Conservation (phyloP, 495 filamentous ascomycete genomes). For the Tuber indicum region DNA sequence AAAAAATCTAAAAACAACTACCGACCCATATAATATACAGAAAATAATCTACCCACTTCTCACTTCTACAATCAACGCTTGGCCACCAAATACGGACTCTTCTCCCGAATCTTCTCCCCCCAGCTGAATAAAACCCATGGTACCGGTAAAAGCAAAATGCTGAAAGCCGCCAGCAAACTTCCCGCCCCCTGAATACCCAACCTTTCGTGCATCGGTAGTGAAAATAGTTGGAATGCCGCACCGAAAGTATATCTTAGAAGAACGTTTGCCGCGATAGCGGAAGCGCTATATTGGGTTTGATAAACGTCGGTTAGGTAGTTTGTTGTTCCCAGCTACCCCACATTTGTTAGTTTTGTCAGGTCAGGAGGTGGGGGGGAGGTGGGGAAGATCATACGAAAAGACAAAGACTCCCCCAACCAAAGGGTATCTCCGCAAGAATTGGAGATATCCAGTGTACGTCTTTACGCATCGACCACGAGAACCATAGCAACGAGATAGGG, state of each 20-base stretch:
- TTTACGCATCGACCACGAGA: conserved; percentile 46
- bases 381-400: conserved; percentile 48
- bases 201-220: conserved; percentile 49
- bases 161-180: conserved; percentile 53
- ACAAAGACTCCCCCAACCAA: conserved; percentile 61
- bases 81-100: conserved; percentile 44
- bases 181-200: conserved; percentile 56
- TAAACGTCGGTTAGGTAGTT: conserved; percentile 58
- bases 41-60: not conserved
- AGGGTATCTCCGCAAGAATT: conserved; percentile 51
- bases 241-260: conserved; percentile 57
- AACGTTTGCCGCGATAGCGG: conserved; percentile 57
- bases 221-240: conserved; percentile 57
- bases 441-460: conserved; percentile 46
- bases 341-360: not conserved
- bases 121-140: conserved; percentile 52
- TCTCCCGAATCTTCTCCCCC: conserved; percentile 46
- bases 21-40: not conserved
- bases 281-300: conserved; percentile 52
- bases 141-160: conserved; percentile 52
- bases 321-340: conserved; percentile 43
- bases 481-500: conserved; percentile 47
- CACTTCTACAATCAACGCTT: conserved; percentile 1
- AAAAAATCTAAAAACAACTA: not conserved
- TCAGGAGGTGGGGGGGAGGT: not conserved